Conservation (phyloP, 1,284 basidiomycete species). For the Ustilago nuda region DNA sequence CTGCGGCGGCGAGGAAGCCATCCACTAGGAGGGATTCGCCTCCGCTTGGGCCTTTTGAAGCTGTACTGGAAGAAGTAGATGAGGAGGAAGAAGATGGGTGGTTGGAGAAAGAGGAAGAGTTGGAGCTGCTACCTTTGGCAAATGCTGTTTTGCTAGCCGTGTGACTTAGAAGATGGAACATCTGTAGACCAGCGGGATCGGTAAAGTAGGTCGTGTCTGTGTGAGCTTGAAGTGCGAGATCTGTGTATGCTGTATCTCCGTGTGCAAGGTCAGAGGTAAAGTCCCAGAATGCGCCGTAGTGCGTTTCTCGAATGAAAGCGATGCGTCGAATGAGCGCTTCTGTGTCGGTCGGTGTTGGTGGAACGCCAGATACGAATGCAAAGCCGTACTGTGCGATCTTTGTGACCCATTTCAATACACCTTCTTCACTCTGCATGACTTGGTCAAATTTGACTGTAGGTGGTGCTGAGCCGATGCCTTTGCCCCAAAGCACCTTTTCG, state of each 20-base stretch:
- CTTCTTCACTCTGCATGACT: slow-evolving; percentile 79
- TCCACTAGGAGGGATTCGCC: slow-evolving; percentile 92
- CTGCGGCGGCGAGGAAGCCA: slow-evolving; percentile 88
- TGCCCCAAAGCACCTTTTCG: slow-evolving; percentile 78
- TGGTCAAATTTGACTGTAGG: slow-evolving; percentile 82
- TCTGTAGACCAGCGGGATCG: slow-evolving; percentile 83
- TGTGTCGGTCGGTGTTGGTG: slow-evolving; percentile 83
- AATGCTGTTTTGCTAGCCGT: slow-evolving; percentile 25
- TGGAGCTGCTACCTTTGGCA: neutral
- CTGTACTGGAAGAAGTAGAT: slow-evolving; percentile 18
- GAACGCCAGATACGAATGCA: slow-evolving; percentile 85
- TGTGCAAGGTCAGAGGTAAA: slow-evolving; percentile 91
- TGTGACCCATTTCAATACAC: slow-evolving; percentile 82
- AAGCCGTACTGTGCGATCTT: slow-evolving; percentile 84
- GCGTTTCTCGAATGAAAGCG: slow-evolving; percentile 90
- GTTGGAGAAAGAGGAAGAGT: neutral
- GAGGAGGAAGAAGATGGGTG: slow-evolving; percentile 6
- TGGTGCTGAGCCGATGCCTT: slow-evolving; percentile 79
- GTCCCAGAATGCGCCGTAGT: slow-evolving; percentile 94
- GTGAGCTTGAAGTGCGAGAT: slow-evolving; percentile 86
- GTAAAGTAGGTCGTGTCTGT: slow-evolving; percentile 89
- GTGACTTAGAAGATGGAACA: slow-evolving; percentile 88
- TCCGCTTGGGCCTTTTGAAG: slow-evolving; percentile 76
- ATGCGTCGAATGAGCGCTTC: slow-evolving; percentile 82
- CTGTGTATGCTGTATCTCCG: slow-evolving; percentile 85